phyloP scores from a whole-genome alignment of 345 rosid genomes.

The Fremontodendron californicum region DNA sequence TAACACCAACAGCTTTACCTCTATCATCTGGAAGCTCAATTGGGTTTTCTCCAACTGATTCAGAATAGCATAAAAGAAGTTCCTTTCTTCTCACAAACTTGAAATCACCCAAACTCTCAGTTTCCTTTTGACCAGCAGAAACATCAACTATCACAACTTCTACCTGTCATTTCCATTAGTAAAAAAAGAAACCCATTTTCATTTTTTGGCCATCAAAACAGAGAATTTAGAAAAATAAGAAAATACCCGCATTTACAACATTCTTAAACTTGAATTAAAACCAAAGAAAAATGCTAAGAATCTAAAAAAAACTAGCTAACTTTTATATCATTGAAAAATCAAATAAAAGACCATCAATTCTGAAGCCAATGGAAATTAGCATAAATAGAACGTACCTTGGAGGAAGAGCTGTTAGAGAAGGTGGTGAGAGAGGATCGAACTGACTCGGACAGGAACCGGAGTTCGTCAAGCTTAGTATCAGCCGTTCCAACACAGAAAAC shows the following conservation, averaged over 20 bases:
- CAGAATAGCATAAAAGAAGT: conserved; percentile 44
- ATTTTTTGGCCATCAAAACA: background rate
- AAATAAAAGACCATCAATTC: background rate
- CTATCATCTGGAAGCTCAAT: conserved; percentile 54
- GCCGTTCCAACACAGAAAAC: conserved; percentile 84
- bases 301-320: background rate
- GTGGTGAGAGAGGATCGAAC: conserved; percentile 48
- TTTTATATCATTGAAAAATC: background rate
- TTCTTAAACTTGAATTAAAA: background rate
- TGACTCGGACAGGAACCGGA: conserved; percentile 61
- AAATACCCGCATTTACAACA: background rate
- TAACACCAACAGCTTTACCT: conserved; percentile 60
- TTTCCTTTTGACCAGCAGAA: conserved; percentile 45
- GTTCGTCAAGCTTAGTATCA: conserved; percentile 85
- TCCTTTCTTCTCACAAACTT: conserved; percentile 48
- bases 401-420: conserved; percentile 40
- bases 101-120: conserved; percentile 35
- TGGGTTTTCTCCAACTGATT: conserved; percentile 21
- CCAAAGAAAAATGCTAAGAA: background rate
- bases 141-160: conserved; percentile 75
- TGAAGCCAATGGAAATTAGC: background rate
- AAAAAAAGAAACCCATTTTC: background rate
- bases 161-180: conserved; percentile 34
- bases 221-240: background rate
- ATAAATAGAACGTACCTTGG: conserved; percentile 35